Percentiles rank a stretch among this genome's conserved stretches.
These are phyloP conservation scores for Metschnikowia cerradonensis DNA, from an alignment of 805 yeast genomes.

Conservation along the genomic window DNA sequence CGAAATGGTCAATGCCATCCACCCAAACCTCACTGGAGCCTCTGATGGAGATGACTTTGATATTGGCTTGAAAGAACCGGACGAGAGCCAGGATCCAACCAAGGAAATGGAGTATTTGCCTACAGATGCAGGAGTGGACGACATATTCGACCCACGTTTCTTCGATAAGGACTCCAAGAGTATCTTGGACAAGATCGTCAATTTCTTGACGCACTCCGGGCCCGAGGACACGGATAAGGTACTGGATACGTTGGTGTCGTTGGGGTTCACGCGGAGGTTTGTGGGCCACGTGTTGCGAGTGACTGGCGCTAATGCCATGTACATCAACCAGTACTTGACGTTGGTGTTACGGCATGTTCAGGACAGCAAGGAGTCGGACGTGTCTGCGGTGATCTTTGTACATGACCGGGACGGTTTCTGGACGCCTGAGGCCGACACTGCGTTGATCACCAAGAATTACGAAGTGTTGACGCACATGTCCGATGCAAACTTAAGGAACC, in stretches of 20 bases:
- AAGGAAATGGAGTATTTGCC: conserved; percentile 13
- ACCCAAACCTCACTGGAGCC: conserved; percentile 14
- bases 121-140: conserved; percentile 8
- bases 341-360: conserved; percentile 8
- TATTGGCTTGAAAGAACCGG: conserved; percentile 10
- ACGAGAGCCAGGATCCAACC: conserved; percentile 13
- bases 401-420: conserved; percentile 14
- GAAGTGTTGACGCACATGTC: conserved; percentile 10
- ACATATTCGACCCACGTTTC: conserved; percentile 10
- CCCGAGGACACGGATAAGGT: conserved; percentile 12
- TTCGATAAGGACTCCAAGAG: conserved; percentile 8
- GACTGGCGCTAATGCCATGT: conserved; percentile 15
- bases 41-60: conserved; percentile 9
- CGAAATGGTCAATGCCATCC: conserved; percentile 14
- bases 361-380: not conserved
- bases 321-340: conserved; percentile 12
- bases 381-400: conserved; percentile 9
- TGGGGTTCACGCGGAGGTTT: conserved; percentile 15
- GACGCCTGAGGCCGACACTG: conserved; percentile 17
- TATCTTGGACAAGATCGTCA: conserved; percentile 7
- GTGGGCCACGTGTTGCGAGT: conserved; percentile 17
- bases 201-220: conserved; percentile 7
- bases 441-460: conserved; percentile 9
- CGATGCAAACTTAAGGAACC: conserved; percentile 7
- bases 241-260: conserved; percentile 7